Conservation (phyloP, 371 early-diverging fungal species). For the Syncephalastrum sp. region DNA sequence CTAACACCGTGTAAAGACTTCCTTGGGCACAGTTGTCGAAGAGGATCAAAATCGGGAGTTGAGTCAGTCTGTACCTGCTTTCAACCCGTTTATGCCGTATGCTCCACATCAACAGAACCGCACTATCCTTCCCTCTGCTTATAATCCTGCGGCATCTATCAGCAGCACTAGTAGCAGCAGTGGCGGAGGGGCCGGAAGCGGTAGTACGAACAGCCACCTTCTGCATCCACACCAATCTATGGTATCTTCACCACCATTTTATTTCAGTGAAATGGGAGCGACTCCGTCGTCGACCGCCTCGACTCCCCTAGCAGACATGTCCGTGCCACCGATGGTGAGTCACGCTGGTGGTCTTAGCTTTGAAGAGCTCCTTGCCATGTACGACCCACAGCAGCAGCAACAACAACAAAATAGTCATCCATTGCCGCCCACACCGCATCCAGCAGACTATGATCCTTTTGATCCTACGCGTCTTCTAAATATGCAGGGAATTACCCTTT, state of each 20-base stretch:
- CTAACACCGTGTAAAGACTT: neutral
- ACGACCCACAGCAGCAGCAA: slow-evolving; percentile 8
- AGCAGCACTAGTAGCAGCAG: slow-evolving; percentile 1
- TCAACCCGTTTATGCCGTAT: slow-evolving; percentile 6
- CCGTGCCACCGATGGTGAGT: neutral
- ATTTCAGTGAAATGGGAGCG: slow-evolving; percentile 7
- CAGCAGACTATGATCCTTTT: slow-evolving; percentile 3
- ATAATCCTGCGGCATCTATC: neutral
- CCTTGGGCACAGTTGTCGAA: slow-evolving; percentile 7
- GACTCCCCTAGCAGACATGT: slow-evolving; percentile 12
- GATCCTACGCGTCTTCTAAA: slow-evolving; percentile 3
- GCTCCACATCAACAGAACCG: slow-evolving; percentile 4
- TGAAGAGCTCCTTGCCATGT: slow-evolving; percentile 14
- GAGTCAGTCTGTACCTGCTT: slow-evolving; percentile 10
- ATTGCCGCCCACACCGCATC: slow-evolving; percentile 10
- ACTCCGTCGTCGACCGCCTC: slow-evolving; percentile 11
- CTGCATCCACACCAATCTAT: slow-evolving; percentile 7
- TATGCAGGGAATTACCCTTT: slow-evolving; percentile 9
- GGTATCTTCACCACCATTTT: slow-evolving; percentile 9
- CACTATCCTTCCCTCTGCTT: slow-evolving; percentile 5
- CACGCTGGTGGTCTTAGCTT: slow-evolving; percentile 15
- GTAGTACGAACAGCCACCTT: neutral
- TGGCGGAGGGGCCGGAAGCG: no score
- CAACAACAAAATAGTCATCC: neutral
- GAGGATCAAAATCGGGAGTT: slow-evolving; percentile 8